Base-by-base conservation (phyloP, 192 early-diverging fungal species). In the Neocallimastix lanati region DNA sequence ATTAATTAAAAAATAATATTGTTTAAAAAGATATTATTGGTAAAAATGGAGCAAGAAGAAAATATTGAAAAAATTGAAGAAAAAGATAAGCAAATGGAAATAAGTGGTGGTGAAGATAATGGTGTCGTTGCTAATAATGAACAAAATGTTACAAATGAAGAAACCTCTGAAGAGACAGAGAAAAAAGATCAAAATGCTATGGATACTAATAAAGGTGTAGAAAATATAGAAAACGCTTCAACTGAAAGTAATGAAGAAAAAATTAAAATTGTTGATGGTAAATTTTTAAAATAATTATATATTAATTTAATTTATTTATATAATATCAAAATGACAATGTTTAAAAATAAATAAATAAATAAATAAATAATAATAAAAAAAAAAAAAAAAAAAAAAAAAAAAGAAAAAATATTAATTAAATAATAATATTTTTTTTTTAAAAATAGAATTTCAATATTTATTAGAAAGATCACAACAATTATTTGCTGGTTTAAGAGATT, bases 401-500 rank as follows among this genome's bases (percentile, higher is more conserved):
- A n/a, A n/a, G n/a, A n/a, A n/a, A n/a, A n/a, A n/a, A n/a, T n/a
- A n/a, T n/a, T n/a, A n/a, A n/a, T n/a, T n/a, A n/a, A n/a, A n/a
- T n/a, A n/a, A n/a, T n/a, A n/a, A n/a, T n/a, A n/a, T n/a, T n/a
- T n/a, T n/a, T n/a, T n/a, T n/a, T n/a, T n/a, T n/a, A n/a, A n/a
- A n/a, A n/a, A 33, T 33, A 77, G 95, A 98, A 84, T 99, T 97
- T 80, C 93, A 95, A 79, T 98, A 96, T 82, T 83, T 99, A 38
- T 85, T 98, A 16, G 97, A 99, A 81, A 99, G 98, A 85, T 95
- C 94, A 80, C 97, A 99, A 83, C 95, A 96, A 82, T 84, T 97
- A 58, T 99, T 99, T 85, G 92, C 94, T 27, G 97, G 96, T 0
- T 84, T 99, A 28, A 95, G 94, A 80, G 94, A 96, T 80, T 85